Conservation (phyloP, 116 monocot species). For the Posidonia oceanica region DNA sequence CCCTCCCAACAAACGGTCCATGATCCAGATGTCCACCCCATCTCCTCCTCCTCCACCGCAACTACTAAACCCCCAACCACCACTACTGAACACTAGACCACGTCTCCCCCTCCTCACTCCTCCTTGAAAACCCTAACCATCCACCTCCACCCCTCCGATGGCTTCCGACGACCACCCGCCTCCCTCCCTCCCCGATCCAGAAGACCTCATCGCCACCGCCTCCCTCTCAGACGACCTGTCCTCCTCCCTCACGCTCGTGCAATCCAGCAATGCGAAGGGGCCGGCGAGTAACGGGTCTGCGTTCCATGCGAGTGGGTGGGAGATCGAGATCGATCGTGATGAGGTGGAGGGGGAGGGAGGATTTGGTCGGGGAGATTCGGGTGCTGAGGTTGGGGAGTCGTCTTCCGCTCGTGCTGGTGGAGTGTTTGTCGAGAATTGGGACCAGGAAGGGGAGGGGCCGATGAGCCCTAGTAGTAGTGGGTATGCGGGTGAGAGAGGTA, state of each 20-base stretch:
- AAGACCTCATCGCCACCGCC: constrained; percentile 12
- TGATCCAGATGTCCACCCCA: neutral
- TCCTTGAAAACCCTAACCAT: no score
- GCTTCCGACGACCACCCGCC: no score
- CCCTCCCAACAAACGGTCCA: neutral
- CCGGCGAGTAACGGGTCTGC: constrained; percentile 18
- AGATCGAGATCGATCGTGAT: constrained; percentile 6
- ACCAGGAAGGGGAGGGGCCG: constrained; percentile 28
- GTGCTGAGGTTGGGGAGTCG: neutral
- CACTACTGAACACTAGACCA: no score
- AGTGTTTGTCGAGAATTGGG: constrained; percentile 27
- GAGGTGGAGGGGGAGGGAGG: constrained; percentile 4
- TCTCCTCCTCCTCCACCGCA: neutral
- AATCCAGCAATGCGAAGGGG: constrained; percentile 2
- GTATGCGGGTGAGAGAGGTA: constrained; percentile 73
- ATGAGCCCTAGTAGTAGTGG: constrained; percentile 79
- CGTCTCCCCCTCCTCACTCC: no score
- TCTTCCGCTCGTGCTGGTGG: constrained; percentile 9
- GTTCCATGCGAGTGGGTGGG: neutral
- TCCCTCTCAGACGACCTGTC: constrained; percentile 6
- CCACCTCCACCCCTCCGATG: no score
- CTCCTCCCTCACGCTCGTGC: constrained; percentile 22
- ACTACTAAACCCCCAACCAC: neutral
- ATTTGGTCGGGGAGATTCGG: neutral
- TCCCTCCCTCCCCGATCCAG: constrained; percentile 3